Evolutionary conservation across 129 eudicot genomes (phyloP).

Genomic region (Erigeron canadensis): DNA sequence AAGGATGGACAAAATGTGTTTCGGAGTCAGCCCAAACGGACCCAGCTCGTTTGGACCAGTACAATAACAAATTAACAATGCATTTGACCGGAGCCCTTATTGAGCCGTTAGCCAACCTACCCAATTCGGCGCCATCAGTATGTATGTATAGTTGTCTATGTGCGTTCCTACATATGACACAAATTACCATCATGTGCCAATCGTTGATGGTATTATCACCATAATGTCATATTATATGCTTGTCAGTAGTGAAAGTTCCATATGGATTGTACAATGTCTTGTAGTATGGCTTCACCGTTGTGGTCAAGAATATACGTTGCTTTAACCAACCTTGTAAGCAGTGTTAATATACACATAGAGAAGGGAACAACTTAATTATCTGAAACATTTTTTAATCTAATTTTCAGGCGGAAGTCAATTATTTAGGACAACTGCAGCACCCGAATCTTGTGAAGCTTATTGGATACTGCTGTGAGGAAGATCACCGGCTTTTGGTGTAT

Average conservation of each 20-base stretch:
- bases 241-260: neutral
- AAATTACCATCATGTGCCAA: too few species aligned
- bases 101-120: too few species aligned
- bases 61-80: too few species aligned
- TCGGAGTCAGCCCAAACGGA: too few species aligned
- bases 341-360: neutral
- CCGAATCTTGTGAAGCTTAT: slow-evolving; percentile 92
- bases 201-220: too few species aligned
- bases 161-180: too few species aligned
- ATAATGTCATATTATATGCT: neutral
- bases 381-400: neutral
- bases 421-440: slow-evolving; percentile 82
- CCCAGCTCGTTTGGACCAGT: too few species aligned
- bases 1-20: too few species aligned
- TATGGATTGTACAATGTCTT: neutral
- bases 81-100: too few species aligned
- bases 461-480: slow-evolving; percentile 94
- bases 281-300: neutral
- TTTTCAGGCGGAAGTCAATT: slow-evolving; percentile 88
- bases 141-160: too few species aligned
- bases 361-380: neutral
- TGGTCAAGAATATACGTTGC: neutral
- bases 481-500: slow-evolving; percentile 86
- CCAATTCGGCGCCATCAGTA: too few species aligned
- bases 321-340: neutral